Percentiles rank a stretch among this genome's conserved stretches.
Conservation (phyloP, 495 filamentous ascomycete genomes). For the Geoglossum glabrum region DNA sequence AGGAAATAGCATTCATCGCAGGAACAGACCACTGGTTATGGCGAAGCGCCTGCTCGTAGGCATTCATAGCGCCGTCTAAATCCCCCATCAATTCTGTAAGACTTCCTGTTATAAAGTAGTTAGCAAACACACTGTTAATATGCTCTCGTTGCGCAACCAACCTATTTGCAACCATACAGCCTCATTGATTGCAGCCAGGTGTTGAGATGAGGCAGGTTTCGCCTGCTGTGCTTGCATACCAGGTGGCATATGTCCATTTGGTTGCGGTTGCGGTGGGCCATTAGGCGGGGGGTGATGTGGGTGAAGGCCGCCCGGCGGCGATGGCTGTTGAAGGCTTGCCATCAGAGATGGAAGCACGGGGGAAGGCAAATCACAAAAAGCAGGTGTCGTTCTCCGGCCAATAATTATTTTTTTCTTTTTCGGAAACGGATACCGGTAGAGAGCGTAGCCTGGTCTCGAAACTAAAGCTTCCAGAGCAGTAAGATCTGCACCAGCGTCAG, state of each 20-base stretch:
- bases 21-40: slow-evolving; percentile 78
- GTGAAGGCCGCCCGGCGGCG: slow-evolving; percentile 5
- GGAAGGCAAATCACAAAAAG: not conserved
- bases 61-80: slow-evolving; percentile 64
- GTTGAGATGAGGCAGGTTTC: slow-evolving; percentile 36
- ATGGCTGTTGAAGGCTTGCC: slow-evolving; percentile 7
- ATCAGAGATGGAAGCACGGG: not conserved
- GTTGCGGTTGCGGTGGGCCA: slow-evolving; percentile 1
- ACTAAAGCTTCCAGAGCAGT: not conserved
- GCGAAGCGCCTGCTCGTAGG: slow-evolving; percentile 74
- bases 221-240: slow-evolving; percentile 30
- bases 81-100: slow-evolving; percentile 78
- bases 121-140: not conserved
- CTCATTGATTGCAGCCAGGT: slow-evolving; percentile 52
- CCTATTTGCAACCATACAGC: slow-evolving; percentile 86
- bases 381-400: not conserved
- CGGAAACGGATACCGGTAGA: not conserved
- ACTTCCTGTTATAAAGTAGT: slow-evolving; percentile 33
- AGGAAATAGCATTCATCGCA: slow-evolving; percentile 86
- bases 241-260: slow-evolving; percentile 5
- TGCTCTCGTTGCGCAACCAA: not conserved
- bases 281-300: slow-evolving; percentile 1
- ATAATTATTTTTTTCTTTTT: too few relatives aligned
- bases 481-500: not conserved
- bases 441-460: not conserved